Percentiles rank a stretch among this genome's conserved stretches.
phyloP scores from a whole-genome alignment of 2,329 filamentous ascomycete genomes.

The Fusarium stilboides region DNA sequence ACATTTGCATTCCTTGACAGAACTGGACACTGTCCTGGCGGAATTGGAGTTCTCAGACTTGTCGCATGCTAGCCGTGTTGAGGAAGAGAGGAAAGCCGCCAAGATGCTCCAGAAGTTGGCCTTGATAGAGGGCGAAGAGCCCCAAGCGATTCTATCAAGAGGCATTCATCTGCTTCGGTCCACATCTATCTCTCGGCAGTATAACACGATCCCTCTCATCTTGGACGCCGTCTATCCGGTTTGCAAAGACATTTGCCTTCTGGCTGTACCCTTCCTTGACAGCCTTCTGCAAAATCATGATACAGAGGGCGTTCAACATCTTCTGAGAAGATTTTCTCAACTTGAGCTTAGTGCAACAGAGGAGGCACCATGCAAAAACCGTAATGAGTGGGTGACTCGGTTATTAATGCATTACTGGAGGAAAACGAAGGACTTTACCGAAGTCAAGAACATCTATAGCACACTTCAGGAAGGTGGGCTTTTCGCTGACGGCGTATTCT shows the following conservation, averaged over 20 bases:
- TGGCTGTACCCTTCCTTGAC: conserved; percentile 46
- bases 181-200: conserved; percentile 31
- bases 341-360: conserved; percentile 11
- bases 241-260: conserved; percentile 44
- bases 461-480: conserved; percentile 51
- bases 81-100: conserved; percentile 34
- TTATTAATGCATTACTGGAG: conserved; percentile 49
- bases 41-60: conserved; percentile 25
- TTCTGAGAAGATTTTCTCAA: conserved; percentile 35
- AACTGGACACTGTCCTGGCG: conserved; percentile 30
- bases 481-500: conserved; percentile 39
- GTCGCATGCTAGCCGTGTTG: neutral
- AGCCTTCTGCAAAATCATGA: conserved; percentile 32
- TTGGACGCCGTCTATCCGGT: conserved; percentile 44
- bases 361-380: conserved; percentile 12
- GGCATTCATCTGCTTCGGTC: conserved; percentile 48
- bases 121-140: conserved; percentile 26
- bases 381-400: conserved; percentile 43
- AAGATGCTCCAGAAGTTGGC: conserved; percentile 39
- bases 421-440: conserved; percentile 42
- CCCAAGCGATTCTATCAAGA: conserved; percentile 29
- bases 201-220: conserved; percentile 36
- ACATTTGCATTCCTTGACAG: neutral
- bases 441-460: conserved; percentile 49
- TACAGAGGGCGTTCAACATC: conserved; percentile 29